Conservation (phyloP, 805 yeast species). For the Schwanniomyces vanrijiae region DNA sequence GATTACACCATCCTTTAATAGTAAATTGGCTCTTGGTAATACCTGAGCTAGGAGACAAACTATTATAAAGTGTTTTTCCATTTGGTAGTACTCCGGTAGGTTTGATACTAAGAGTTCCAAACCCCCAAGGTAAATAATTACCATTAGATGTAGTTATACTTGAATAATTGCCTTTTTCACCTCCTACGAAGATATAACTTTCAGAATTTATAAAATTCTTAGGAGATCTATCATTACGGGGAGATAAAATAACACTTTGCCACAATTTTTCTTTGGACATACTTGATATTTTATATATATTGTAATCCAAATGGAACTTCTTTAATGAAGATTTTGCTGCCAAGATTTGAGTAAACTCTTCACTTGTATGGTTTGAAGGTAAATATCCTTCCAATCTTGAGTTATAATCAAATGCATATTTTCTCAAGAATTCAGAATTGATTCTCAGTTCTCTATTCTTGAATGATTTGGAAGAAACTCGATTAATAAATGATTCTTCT, state of each 20-base stretch:
- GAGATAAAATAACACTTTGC: conserved; percentile 53
- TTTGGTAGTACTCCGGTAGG: conserved; percentile 36
- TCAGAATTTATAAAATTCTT: conserved; percentile 15
- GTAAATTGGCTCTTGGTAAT: conserved; percentile 46
- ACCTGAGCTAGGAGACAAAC: conserved; percentile 37
- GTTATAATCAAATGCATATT: conserved; percentile 51
- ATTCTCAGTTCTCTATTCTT: conserved; percentile 48
- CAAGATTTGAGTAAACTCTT: conserved; percentile 12
- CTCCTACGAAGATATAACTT: conserved; percentile 24
- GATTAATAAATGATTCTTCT: neutral
- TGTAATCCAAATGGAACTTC: conserved; percentile 26
- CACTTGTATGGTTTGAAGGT: conserved; percentile 15
- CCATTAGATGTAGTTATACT: conserved; percentile 20
- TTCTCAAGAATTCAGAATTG: conserved; percentile 47
- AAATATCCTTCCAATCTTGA: conserved; percentile 33
- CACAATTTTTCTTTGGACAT: conserved; percentile 51
- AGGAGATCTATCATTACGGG: conserved; percentile 44
- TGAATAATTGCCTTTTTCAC: conserved; percentile 3
- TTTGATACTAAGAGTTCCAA: conserved; percentile 16
- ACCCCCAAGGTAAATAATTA: conserved; percentile 25
- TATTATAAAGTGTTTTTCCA: conserved; percentile 22
- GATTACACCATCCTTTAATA: conserved; percentile 51
- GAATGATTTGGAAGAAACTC: conserved; percentile 6
- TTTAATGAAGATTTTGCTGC: conserved; percentile 13
- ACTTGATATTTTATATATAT: conserved; percentile 36